Conservation (phyloP, 2,329 filamentous ascomycete species). For the Aspergillus japonicus region DNA sequence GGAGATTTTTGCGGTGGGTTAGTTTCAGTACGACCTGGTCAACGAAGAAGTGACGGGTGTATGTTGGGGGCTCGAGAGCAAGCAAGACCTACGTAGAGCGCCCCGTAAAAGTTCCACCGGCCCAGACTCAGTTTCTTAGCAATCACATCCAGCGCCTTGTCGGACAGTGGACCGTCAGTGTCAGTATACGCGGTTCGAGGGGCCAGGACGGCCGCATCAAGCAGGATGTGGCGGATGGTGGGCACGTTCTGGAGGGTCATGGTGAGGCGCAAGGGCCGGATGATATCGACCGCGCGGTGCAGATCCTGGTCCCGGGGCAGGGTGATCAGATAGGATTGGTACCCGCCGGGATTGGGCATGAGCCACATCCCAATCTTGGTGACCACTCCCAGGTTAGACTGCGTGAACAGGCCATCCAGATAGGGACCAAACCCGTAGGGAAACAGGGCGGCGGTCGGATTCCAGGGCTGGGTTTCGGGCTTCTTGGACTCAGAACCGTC, state of each 20-base stretch:
- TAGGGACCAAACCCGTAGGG: constrained; percentile 43
- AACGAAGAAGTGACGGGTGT: too few species aligned
- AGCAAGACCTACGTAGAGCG: too few species aligned
- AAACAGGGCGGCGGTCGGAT: neutral
- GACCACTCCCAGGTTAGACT: constrained; percentile 54
- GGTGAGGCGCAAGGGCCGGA: constrained; percentile 41
- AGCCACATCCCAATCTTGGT: constrained; percentile 54
- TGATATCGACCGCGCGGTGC: constrained; percentile 52
- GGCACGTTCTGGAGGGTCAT: constrained; percentile 51
- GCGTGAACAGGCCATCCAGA: constrained; percentile 50
- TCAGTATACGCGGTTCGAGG: constrained; percentile 34
- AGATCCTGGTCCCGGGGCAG: constrained; percentile 49
- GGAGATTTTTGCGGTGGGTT: too few species aligned
- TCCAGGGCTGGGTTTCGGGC: neutral
- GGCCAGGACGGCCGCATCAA: constrained; percentile 48
- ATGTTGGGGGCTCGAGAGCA: too few species aligned
- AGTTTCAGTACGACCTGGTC: too few species aligned
- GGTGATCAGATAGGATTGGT: too few species aligned
- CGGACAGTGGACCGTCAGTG: too few species aligned
- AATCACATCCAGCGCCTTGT: too few species aligned
- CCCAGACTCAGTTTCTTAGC: too few species aligned
- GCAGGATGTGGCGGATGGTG: constrained; percentile 46
- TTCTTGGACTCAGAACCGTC: neutral
- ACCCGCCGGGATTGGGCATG: neutral
- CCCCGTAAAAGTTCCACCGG: too few species aligned